Evolutionary conservation across 208 protist species (phyloP), one percentile per base, ranked within the genome.

Genomic region (Leishmania guyanensis): DNA sequence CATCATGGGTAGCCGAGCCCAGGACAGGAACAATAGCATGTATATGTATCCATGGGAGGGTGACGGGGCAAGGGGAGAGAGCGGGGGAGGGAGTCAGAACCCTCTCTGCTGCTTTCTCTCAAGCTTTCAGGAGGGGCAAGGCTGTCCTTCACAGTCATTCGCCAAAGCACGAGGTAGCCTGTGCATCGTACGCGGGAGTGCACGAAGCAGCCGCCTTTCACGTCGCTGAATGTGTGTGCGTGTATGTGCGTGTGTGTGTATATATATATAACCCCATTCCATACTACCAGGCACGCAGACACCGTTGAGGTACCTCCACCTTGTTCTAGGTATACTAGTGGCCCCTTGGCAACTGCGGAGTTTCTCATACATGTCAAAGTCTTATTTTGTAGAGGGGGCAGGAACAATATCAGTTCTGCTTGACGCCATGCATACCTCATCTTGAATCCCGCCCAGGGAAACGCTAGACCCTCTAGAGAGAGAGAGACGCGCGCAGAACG

Each of bases 391-490:
- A 22, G 6, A 26, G 20, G 5, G n/a, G 66, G 36, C 1, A 71
- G 14, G 9, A 43, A 4, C 39, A 46, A 71, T 39, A 22, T 71
- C 17, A 10, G 29, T 26, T 26, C 14, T 50, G n/a, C 66, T 50
- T 50, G 20, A 20, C 39, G 36, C 3, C 9, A 6, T 0, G 33
- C 16, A 22, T 58, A 75, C 48, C 5, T 29, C 46, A 22, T 43
- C 33, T 51, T 10, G 12, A 56, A 70, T 3, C 56, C 8, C 8
- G 46, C 39, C 83, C 5, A 46, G 9, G 48, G 16, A 73, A 33
- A 54, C 64, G 2, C 50, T 60, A 43, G 79, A 3, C 26, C 58
- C 58, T 29, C 62, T 5, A 83, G 58, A 65, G 29, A 83, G 72
- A 79, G 70, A 43, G 8, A 48, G 33, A 26, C 14, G 39, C 5